Conservation (phyloP, 345 rosid species). For the Melaleuca alternifolia region DNA sequence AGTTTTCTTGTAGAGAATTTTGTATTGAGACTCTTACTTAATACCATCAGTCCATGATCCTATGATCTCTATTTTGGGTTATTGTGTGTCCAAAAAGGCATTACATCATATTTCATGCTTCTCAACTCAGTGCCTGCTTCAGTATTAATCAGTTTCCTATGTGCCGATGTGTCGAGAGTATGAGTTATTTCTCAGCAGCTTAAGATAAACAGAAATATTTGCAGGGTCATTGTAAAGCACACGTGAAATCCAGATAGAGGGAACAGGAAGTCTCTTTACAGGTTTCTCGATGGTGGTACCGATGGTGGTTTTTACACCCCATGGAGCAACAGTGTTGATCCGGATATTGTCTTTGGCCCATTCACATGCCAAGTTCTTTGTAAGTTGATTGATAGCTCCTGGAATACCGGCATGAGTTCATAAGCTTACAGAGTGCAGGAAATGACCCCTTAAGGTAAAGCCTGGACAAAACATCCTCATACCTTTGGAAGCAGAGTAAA, state of each 20-base stretch:
- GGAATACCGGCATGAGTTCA: neutral
- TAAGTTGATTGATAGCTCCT: slow-evolving; percentile 37
- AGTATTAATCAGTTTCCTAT: neutral
- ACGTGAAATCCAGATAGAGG: neutral
- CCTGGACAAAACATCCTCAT: neutral
- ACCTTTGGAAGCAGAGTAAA: slow-evolving; percentile 40
- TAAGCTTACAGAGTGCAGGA: neutral
- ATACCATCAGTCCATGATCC: neutral
- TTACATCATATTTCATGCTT: neutral
- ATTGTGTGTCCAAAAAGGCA: neutral
- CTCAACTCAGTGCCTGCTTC: neutral
- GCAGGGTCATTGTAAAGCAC: neutral
- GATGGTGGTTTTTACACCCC: slow-evolving; percentile 21
- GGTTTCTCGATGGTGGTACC: neutral
- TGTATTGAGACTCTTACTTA: neutral
- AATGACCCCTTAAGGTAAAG: slow-evolving; percentile 27
- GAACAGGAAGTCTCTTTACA: neutral
- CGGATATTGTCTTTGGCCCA: slow-evolving; percentile 45
- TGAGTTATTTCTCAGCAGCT: neutral
- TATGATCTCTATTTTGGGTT: neutral
- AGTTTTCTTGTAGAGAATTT: neutral
- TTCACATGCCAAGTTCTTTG: slow-evolving; percentile 40
- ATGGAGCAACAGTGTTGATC: slow-evolving; percentile 27
- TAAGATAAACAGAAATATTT: neutral
- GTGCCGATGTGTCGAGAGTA: neutral